Evolutionary conservation across 192 early-diverging fungal species (phyloP).

Genomic region (Coemansia umbellata): DNA sequence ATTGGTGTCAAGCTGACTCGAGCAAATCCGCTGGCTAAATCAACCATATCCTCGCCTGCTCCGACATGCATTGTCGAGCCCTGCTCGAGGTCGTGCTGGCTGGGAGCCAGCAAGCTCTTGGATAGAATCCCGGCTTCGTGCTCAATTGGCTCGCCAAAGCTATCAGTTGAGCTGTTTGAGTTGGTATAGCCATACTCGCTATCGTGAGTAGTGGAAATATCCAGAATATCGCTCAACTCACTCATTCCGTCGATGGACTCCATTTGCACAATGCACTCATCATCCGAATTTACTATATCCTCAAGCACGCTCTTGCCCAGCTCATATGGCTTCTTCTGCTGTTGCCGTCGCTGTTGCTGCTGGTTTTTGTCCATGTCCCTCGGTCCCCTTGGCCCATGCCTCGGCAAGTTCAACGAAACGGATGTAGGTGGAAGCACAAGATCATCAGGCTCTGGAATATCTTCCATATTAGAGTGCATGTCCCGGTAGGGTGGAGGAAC

Average conservation of each 20-base stretch:
- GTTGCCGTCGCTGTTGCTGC: no score
- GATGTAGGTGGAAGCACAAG: constrained; percentile 35
- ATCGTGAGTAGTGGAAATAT: constrained; percentile 14
- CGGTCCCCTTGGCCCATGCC: background rate
- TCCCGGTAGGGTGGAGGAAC: constrained; percentile 2
- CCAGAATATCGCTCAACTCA: constrained; percentile 37
- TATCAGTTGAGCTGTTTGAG: constrained; percentile 42
- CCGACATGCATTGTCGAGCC: background rate
- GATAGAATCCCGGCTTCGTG: constrained; percentile 34
- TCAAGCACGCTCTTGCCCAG: background rate
- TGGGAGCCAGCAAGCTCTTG: constrained; percentile 12
- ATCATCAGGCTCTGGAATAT: constrained; percentile 34
- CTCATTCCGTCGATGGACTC: constrained; percentile 35
- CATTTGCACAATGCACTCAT: constrained; percentile 35
- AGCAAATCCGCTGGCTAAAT: constrained; percentile 4
- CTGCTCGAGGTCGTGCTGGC: background rate
- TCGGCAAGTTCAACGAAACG: background rate
- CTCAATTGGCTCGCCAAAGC: constrained; percentile 49
- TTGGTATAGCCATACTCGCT: constrained; percentile 34
- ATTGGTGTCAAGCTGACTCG: constrained; percentile 5
- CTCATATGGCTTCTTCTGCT: background rate
- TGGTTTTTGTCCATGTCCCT: background rate
- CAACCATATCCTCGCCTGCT: background rate
- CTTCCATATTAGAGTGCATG: constrained; percentile 19
- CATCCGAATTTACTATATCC: background rate